Base-by-base conservation (phyloP, 306 rosid species). In the Corylus heterophylla region DNA sequence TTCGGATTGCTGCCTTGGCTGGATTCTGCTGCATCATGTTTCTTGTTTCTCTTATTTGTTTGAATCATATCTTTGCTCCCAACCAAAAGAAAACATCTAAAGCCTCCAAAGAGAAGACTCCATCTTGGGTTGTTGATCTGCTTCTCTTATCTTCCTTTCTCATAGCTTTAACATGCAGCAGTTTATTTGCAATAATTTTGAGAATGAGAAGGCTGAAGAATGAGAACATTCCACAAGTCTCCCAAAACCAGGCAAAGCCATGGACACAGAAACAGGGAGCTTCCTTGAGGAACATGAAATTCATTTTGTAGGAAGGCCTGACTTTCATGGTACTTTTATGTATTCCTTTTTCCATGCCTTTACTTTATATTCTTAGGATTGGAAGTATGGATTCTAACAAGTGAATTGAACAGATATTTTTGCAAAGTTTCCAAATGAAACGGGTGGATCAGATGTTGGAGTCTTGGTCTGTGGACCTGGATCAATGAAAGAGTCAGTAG, bases 401-500 rank as follows among this genome's bases (percentile, higher is more conserved):
- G 42, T 74, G 70, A 81, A 78, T 81, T 74, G 79, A 72, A 74
- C 91, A 92, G 91, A 92, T 83, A 86, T 92, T 67, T 85, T 89
- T 73, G 81, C 71, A 49, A 69, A 86, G 75, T 77, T 92, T 77
- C 49, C 70, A 47, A 83, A 73, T 42, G 97, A 85, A 79, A 88
- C 17, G 14, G 73, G 85, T 69, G 92, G 87, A 73, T 75, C 89
- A 2, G 77, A 86, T 69, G 62, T 87, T 68, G 97, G 97, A 73
- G 91, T 93, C 11, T 55, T 95, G 86, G 95, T 90, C 48, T 83
- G 96, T 69, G 99, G 99, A 74, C 96, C 96, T 2, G 94, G 90
- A 84, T 73, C 82, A 51, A 91, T 95, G 97, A 95, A 93, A 80
- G 86, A 85, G 79, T 85, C 96, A 0, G 91, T 91, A 74, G 94